These are phyloP conservation scores for Corymbia maculata DNA, from an alignment of 345 rosid genomes.

Conservation along the genomic window DNA sequence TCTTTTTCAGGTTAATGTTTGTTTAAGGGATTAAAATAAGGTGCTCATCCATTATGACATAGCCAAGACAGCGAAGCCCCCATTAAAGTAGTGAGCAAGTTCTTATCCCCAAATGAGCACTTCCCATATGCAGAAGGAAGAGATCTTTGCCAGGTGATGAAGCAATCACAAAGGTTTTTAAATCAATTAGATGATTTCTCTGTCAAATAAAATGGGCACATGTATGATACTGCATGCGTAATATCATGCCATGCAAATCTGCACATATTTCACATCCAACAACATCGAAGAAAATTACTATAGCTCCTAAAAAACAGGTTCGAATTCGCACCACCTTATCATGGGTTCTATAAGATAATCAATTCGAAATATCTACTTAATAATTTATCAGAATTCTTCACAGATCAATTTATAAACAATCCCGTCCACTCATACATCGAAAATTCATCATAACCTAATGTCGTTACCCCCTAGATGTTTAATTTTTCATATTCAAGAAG, in stretches of 20 bases:
- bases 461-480: not conserved
- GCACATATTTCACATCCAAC: not conserved
- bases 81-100: not conserved
- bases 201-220: not conserved
- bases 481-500: not conserved
- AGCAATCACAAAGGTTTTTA: not conserved
- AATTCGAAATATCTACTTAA: no score
- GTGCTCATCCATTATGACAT: not conserved
- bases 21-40: not conserved
- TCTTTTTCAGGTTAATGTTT: not conserved
- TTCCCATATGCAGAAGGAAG: not conserved
- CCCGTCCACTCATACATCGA: accelerated
- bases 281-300: not conserved
- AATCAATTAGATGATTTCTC: not conserved
- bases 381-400: no score
- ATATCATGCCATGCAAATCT: not conserved
- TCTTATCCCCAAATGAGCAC: not conserved
- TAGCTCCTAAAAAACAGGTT: accelerated
- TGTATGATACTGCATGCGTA: not conserved
- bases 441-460: not conserved
- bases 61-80: not conserved
- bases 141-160: not conserved
- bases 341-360: not conserved
- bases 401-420: not conserved
- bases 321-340: not conserved